Base-by-base conservation (phyloP, 2,329 filamentous ascomycete genomes). In the Pseudocercospora cruenta region DNA sequence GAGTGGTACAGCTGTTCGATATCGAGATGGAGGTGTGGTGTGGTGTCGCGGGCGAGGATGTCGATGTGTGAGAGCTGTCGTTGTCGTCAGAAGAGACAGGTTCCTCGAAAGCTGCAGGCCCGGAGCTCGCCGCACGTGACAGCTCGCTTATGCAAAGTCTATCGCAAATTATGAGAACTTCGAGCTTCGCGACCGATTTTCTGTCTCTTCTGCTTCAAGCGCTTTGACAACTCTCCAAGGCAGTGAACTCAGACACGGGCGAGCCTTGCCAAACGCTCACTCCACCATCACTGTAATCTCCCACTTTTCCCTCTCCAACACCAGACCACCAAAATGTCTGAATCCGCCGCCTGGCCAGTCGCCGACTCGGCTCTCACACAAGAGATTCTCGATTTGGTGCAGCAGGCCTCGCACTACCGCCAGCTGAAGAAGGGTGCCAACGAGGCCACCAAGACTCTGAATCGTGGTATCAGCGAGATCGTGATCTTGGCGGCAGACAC, bases 381-480 rank as follows among this genome's bases (percentile, higher is more conserved):
- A 67, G 80, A 83, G 71, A 80, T 82, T 63, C 78, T 66, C 10
- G 60, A 66, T 58, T 28, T 79, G 63, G 85, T 94, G 69, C 91
- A 94, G 83, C 89, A 91, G 76, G 88, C 77, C 63, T 77, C 74
- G 49, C 79, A 91, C 82, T 75, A 73, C 70, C 70, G 76, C 58
- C 92, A 95, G 85, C 82, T 94, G 72, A 95, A 95, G 86, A 96
- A 95, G 85, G 92, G 92, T 69, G 92, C 91, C 78, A 94, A 94
- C 86, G 91, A 92, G 63, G 84, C 88, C 43, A 96, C 92, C 78
- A 96, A 96, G 86, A 91, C 92, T 1, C 86, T 97, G 59, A 96
- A 95, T 84, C 90, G 94, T 73, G 94, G 94, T 82, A 93, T 94
- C 69, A 89, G 89, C 73, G 94, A 98, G 83, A 84, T 98, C 70